These are phyloP conservation scores for Apiospora saccharicola DNA, from an alignment of 2,329 filamentous ascomycete genomes.

Conservation along the genomic window DNA sequence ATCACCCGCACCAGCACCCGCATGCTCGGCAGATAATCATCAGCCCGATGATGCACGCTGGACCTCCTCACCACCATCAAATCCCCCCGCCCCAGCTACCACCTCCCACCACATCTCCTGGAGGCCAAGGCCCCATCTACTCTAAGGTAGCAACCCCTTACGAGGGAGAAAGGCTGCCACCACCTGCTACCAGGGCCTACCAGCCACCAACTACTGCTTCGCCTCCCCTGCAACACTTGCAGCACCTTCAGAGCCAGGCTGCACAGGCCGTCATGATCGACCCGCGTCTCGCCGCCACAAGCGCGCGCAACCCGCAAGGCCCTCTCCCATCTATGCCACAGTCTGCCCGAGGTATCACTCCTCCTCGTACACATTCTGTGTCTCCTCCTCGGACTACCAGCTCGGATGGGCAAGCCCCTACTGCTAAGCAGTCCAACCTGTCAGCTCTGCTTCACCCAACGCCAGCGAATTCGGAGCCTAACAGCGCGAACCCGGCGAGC, in stretches of 20 bases:
- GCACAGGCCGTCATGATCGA: constrained; percentile 51
- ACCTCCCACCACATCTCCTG: constrained; percentile 28
- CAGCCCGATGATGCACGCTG: constrained; percentile 28
- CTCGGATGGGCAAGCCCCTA: constrained; percentile 39
- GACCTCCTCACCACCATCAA: constrained; percentile 27
- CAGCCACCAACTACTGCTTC: constrained; percentile 40
- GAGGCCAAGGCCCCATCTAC: constrained; percentile 30
- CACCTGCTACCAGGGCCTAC: constrained; percentile 29
- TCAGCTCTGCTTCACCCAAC: constrained; percentile 59
- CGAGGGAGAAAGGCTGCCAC: constrained; percentile 38
- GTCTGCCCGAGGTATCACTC: constrained; percentile 44
- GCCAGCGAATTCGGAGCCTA: constrained; percentile 53
- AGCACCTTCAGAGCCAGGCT: constrained; percentile 53
- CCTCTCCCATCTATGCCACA: constrained; percentile 51
- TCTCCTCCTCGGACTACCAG: constrained; percentile 56
- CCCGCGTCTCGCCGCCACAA: constrained; percentile 43
- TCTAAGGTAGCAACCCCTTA: constrained; percentile 33
- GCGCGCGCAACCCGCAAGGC: constrained; percentile 49
- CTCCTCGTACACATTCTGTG: constrained; percentile 56
- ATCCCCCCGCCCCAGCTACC: constrained; percentile 26
- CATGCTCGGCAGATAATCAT: constrained; percentile 27
- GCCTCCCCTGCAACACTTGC: constrained; percentile 52
- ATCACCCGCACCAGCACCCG: constrained; percentile 30
- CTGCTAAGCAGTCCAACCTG: constrained; percentile 53
- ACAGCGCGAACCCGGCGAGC: constrained; percentile 51